Conservation (phyloP, 495 filamentous ascomycete species). For the Poronia punctata region DNA sequence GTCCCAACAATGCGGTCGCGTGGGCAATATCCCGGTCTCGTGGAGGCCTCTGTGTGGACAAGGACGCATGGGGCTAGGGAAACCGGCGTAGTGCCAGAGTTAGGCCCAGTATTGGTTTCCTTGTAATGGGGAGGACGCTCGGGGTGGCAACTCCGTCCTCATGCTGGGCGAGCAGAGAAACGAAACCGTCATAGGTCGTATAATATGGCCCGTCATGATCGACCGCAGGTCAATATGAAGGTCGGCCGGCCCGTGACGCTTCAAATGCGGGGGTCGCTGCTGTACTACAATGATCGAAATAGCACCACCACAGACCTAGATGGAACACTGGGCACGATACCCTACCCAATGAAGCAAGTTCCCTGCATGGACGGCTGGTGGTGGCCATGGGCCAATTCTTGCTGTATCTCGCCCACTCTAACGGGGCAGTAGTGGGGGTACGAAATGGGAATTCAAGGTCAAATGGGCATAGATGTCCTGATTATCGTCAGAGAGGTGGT, state of each 20-base stretch:
- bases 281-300: neutral
- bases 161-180: neutral
- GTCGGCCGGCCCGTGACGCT: neutral
- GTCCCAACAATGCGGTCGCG: neutral
- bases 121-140: neutral
- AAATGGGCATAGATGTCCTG: slow-evolving; percentile 1
- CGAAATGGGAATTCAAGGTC: neutral
- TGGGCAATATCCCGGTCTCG: no score
- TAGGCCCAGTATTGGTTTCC: neutral
- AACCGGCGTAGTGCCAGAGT: neutral
- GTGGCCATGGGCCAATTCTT: neutral
- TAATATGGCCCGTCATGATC: neutral
- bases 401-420: neutral
- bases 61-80: neutral
- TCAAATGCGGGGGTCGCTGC: neutral
- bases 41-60: neutral
- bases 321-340: neutral
- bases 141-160: no score
- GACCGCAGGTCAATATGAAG: neutral
- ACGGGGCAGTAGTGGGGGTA: neutral
- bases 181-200: neutral
- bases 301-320: slow-evolving; percentile 1
- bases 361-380: neutral
- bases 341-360: slow-evolving; percentile 1
- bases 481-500: slow-evolving; percentile 3